A percentile compares a stretch with the other conserved stretches of the same genome.
phyloP scores from a whole-genome alignment of 192 early-diverging fungal species.

The Coemansia sp. region DNA sequence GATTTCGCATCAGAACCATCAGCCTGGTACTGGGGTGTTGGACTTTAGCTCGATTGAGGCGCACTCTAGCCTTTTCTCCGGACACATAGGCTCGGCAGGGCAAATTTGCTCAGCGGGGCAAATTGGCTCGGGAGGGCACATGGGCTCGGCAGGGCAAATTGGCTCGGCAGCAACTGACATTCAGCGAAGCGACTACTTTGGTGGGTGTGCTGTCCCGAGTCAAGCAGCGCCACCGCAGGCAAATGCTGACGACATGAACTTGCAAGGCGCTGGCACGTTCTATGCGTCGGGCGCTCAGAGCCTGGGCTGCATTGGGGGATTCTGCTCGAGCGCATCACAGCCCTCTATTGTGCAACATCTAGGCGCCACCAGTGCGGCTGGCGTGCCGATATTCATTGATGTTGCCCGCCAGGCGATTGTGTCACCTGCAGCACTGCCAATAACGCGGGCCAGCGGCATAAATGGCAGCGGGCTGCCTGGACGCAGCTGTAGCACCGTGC shows the following conservation, averaged over 20 bases:
- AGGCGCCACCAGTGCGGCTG: constrained; percentile 1
- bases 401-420: not conserved
- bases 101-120: not conserved
- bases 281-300: constrained; percentile 1
- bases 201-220: not conserved
- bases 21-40: not conserved
- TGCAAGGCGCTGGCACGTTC: constrained; percentile 5
- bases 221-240: not conserved
- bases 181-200: constrained; percentile 29
- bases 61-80: constrained; percentile 7
- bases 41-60: not conserved
- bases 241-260: constrained; percentile 5
- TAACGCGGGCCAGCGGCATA: not conserved
- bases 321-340: not conserved
- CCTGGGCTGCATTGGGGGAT: not conserved
- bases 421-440: not conserved
- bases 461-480: not conserved
- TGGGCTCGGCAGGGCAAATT: constrained; percentile 17
- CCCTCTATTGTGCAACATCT: not conserved
- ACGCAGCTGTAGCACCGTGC: constrained; percentile 10
- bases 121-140: constrained; percentile 12
- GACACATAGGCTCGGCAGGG: constrained; percentile 16
- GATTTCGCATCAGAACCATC: not conserved
- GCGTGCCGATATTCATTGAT: not conserved
- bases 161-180: constrained; percentile 24